phyloP scores from a whole-genome alignment of 2,329 filamentous ascomycete genomes.

The Teratosphaeria zuluensis region DNA sequence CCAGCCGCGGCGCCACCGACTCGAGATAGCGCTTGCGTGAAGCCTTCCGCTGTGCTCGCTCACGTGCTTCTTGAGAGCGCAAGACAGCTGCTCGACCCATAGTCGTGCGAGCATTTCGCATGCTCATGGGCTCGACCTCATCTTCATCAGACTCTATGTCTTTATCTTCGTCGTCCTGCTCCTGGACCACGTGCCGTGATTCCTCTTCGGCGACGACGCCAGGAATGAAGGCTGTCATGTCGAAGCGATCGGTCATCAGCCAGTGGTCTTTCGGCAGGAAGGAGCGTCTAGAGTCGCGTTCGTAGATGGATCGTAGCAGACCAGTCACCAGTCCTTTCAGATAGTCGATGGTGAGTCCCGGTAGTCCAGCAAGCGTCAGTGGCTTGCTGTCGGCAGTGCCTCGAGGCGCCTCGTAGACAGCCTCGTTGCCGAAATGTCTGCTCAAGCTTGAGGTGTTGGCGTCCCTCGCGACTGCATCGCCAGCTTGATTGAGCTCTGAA shows the following conservation, averaged over 20 bases:
- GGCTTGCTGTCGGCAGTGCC: conserved; percentile 22
- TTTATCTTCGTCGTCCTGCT: conserved; percentile 51
- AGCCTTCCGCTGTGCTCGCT: conserved; percentile 54
- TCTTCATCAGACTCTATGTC: conserved; percentile 34
- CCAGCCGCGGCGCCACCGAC: conserved; percentile 72
- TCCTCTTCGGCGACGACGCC: conserved; percentile 85
- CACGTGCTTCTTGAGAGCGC: conserved; percentile 45
- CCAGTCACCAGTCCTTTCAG: conserved; percentile 72
- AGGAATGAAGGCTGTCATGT: conserved; percentile 79
- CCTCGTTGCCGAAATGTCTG: conserved; percentile 9
- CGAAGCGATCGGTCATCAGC: conserved; percentile 82
- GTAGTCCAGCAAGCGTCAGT: conserved; percentile 48
- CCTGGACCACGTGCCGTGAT: conserved; percentile 57
- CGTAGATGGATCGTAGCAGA: conserved; percentile 78
- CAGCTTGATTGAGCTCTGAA: conserved; percentile 39
- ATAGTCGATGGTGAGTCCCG: conserved; percentile 66
- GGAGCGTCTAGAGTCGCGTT: conserved; percentile 77
- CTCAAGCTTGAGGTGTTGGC: conserved; percentile 6
- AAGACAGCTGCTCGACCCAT: conserved; percentile 21
- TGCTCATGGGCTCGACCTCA: conserved; percentile 5
- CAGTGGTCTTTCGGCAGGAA: conserved; percentile 81
- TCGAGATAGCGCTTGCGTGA: conserved; percentile 64
- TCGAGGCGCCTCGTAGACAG: neutral
- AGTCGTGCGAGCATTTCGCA: neutral
- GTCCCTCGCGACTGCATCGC: conserved; percentile 6